phyloP scores from a whole-genome alignment of 2,329 filamentous ascomycete genomes.

The Lachnellula arida region DNA sequence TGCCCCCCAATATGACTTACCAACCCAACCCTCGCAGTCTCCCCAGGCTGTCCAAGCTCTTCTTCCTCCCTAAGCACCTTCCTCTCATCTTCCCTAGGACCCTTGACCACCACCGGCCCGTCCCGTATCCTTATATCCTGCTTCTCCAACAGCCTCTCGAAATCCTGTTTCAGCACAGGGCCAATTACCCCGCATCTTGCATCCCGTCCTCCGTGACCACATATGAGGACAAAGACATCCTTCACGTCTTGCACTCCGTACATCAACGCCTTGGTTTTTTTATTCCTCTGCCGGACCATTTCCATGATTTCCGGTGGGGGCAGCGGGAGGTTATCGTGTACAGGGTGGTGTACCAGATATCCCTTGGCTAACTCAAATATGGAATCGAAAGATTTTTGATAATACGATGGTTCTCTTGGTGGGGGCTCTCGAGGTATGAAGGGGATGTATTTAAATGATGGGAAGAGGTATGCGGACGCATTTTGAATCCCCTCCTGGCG shows the following conservation, averaged over 20 bases:
- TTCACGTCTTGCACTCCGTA: constrained; percentile 55
- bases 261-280: constrained; percentile 48
- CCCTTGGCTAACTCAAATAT: constrained; percentile 60
- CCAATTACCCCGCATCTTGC: constrained; percentile 76
- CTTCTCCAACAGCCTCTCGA: constrained; percentile 53
- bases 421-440: constrained; percentile 64
- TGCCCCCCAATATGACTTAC: constrained; percentile 82
- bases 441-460: constrained; percentile 76
- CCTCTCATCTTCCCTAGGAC: constrained; percentile 24
- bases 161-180: constrained; percentile 66
- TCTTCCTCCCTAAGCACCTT: constrained; percentile 18
- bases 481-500: too few species aligned
- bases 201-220: constrained; percentile 81
- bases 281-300: too few species aligned
- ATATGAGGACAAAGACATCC: constrained; percentile 77
- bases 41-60: constrained; percentile 25
- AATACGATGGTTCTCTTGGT: too few species aligned
- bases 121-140: constrained; percentile 46
- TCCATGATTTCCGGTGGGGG: too few species aligned
- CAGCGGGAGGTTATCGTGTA: constrained; percentile 54
- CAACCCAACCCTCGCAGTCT: constrained; percentile 57
- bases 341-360: constrained; percentile 61
- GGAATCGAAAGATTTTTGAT: constrained; percentile 49
- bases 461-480: too few species aligned
- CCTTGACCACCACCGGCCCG: constrained; percentile 39